Base-by-base conservation (phyloP, 1,284 basidiomycete genomes). In the Volvariella surrecta region DNA sequence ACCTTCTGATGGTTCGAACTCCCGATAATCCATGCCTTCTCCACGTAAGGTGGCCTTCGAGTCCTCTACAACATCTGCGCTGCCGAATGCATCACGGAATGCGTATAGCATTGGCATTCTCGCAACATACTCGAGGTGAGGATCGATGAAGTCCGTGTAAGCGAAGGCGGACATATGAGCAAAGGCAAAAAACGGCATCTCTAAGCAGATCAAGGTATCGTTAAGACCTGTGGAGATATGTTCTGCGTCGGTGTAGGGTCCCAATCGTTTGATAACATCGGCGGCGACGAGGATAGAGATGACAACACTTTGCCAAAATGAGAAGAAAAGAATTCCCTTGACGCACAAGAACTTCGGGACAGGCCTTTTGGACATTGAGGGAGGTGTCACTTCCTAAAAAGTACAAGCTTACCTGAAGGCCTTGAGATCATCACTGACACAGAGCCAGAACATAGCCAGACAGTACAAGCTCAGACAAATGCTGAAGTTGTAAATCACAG, bases 111-210 rank as follows among this genome's bases (percentile, higher is more conserved):
- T 77, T 0, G 88, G 88, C 72, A 97, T 84, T 17, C 93, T 82
- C 1, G 90, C 93, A 19, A 86, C 83, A 57, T 82, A 88, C 11
- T 74, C 68, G 19, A 79, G 63, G 3, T 70, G 63, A 0, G 72
- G 63, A 55, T 89, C 82, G 52, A 89, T 77, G 58, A 89, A 96
- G 60, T 97, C 93, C 40, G 73, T 82, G 52, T 82, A 76, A 2
- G 84, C 79, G 59, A 94, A 95, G 20, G 91, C 91, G 54, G 82
- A 93, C 62, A 85, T 77, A 62, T 99, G 96, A 1, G 90, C 87
- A 39, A 97, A 71, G 0, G 96, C 94, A 58, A 99, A 99, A 47
- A 98, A 65, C 0, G 95, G 94, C 95, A 99, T 98, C 66, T 99
- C 95, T 46, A 96, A 70, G 64, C 92, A 96, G 54, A 98, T 91